Base-by-base conservation (phyloP, 2,329 filamentous ascomycete species). In the Rachicladosporium sp. region DNA sequence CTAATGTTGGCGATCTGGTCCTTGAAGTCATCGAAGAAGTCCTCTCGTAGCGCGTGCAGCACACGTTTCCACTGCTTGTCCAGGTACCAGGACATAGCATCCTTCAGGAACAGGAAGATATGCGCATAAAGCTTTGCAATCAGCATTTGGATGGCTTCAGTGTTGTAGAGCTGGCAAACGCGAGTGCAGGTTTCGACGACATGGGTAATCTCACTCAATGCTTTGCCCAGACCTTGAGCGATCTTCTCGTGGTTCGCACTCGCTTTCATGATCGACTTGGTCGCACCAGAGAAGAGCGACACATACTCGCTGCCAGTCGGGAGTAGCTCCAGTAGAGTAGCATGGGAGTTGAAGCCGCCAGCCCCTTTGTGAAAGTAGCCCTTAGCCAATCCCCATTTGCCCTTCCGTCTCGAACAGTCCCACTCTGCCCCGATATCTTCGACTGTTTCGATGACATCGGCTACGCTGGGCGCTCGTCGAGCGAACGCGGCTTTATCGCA, bases 231-330 rank as follows among this genome's bases (percentile, higher is more conserved):
- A 4, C 43, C 48, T 21, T 41, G 40, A 6, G 46, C 50, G 30
- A 51, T 48, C 11, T 40, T 41, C 12, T 54, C 49, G 13, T 53
- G 43, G 31, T 54, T 54, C 11, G 42, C 42, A 29, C 47, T 48
- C 13, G 50, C 50, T 43, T 50, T 45, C 19, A 51, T 46, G 11
- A 51, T 37, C 4, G 42, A 37, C n/a, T 43, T 45, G 23, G 43
- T 40, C n/a, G 32, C 40, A 29, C 46, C 49, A 3, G 45, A 43
- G 33, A 53, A 53, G 4, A 52, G 30, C 10, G 50, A 50, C 5
- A 46, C 45, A 33, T 53, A 53, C 12, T 52, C 38, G 37, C 42
- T 52, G 10, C 48, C 42, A 10, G 37, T 33, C 1, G 50, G 50
- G 1, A 52, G 36, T 3, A 52, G n/a, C 15, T 51, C 41, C 15